Conservation (phyloP, 2,329 filamentous ascomycete species). For the Chrysoporthe puriensis region DNA sequence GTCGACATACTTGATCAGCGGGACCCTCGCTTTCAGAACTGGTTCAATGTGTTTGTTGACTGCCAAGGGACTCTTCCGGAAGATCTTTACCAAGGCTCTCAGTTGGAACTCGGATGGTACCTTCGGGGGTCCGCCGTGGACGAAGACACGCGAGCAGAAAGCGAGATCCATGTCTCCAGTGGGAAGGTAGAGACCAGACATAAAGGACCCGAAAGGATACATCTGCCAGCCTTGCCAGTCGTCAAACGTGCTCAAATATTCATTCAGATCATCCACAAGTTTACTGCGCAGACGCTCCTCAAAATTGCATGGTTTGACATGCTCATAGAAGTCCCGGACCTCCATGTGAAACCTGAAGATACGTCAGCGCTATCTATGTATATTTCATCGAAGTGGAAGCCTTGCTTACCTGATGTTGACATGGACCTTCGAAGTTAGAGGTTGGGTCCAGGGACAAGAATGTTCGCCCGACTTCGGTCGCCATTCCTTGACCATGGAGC, state of each 20-base stretch:
- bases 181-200: conserved; percentile 72
- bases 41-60: conserved; percentile 63
- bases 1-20: conserved; percentile 90
- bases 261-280: conserved; percentile 70
- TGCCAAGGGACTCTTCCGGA: conserved; percentile 61
- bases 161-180: conserved; percentile 95
- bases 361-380: conserved; percentile 12
- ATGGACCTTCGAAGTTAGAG: conserved; percentile 58
- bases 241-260: conserved; percentile 47
- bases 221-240: conserved; percentile 53
- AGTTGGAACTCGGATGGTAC: conserved; percentile 60
- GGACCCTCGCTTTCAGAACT: conserved; percentile 79
- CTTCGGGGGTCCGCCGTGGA: conserved; percentile 47
- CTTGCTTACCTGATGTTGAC: conserved; percentile 25
- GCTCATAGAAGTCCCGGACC: conserved; percentile 85
- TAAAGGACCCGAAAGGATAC: conserved; percentile 88
- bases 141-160: conserved; percentile 65
- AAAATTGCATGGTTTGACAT: conserved; percentile 74
- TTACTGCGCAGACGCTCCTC: conserved; percentile 76
- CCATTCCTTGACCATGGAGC: conserved; percentile 59
- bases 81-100: conserved; percentile 63
- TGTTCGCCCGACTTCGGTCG: conserved; percentile 45
- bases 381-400: too few relatives aligned
- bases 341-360: conserved; percentile 80
- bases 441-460: conserved; percentile 65